Evolutionary conservation across 805 yeast genomes (phyloP), one percentile per base, ranked within the genome.

Genomic region (Candida jianshihensis): DNA sequence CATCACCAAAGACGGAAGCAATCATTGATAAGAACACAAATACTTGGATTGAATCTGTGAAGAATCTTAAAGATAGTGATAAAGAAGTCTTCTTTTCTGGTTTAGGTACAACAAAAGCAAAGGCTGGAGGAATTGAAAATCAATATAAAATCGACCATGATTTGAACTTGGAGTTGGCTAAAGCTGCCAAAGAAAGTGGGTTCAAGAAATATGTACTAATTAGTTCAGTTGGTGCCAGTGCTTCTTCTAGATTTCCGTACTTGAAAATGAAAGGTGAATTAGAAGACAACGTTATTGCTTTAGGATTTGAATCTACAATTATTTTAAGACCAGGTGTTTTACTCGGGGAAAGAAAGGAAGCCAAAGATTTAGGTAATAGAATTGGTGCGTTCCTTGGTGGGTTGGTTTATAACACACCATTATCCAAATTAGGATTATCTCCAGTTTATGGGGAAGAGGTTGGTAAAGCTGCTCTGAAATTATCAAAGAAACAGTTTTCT

Each of bases 301-400:
- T 87, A 39, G 70, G 66, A 19, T 88, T 86, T 57, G 79, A 78
- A n/a, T 66, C 75, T 36, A 77, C 88, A 1, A 71, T 86, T 35
- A 81, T 88, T 42, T 57, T 88, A 38, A 70, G 85, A 50, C 96
- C 96, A 0, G 96, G 96, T 12, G 56, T 66, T 1, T 61, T 87
- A 26, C 48, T 84, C 6, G 95, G 95, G 5, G 70, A 72, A 20
- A 65, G 95, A 49, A 66, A 61, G 14, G 37, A 42, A 7, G 40
- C 57, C 2, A 70, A 66, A 36, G 75, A 72, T 1, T 46, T 60
- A 4, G 53, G 53, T 5, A 67, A 62, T 37, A 50, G 42, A 12
- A 3, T 60, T 2, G 54, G 53, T 12, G 59, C 53, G 12, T 56
- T 46, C 3, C 15, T 73, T 13, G 44, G 43, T 11, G 27, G 34